Percentiles rank a stretch among this genome's conserved stretches.
phyloP scores from a whole-genome alignment of 306 rosid genomes.

The Ochetophila trinervis region DNA sequence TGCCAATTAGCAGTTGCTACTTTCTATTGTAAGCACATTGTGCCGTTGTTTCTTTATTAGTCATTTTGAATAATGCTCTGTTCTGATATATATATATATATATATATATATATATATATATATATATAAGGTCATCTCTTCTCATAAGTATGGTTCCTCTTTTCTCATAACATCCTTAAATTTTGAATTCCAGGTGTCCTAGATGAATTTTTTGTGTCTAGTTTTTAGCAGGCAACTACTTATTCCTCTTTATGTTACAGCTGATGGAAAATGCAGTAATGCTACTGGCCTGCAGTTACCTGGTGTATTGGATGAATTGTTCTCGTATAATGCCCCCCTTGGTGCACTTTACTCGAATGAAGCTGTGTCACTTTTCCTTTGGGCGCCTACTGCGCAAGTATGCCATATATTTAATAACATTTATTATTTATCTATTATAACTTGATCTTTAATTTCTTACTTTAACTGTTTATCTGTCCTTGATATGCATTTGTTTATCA shows the following conservation, averaged over 20 bases:
- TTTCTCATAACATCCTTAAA: not conserved
- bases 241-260: conserved; percentile 43
- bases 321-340: conserved; percentile 77
- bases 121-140: not conserved
- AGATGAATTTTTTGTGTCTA: not conserved
- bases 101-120: too few species aligned
- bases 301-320: conserved; percentile 85
- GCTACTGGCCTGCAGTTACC: conserved; percentile 91
- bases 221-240: not conserved
- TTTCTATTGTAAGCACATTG: conserved; percentile 51
- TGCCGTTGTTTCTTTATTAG: not conserved
- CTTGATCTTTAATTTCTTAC: not conserved
- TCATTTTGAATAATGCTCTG: not conserved
- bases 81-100: too few species aligned
- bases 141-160: not conserved
- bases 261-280: conserved; percentile 55
- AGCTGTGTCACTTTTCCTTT: conserved; percentile 71
- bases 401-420: conserved; percentile 14
- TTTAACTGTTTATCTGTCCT: not conserved
- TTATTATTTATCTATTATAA: not conserved
- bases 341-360: conserved; percentile 70
- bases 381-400: conserved; percentile 99
- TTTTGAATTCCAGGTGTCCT: not conserved
- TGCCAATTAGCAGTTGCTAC: conserved; percentile 62
- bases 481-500: conserved; percentile 3